phyloP scores from a whole-genome alignment of 805 yeast species.

The Barnettozyma siamensis region DNA sequence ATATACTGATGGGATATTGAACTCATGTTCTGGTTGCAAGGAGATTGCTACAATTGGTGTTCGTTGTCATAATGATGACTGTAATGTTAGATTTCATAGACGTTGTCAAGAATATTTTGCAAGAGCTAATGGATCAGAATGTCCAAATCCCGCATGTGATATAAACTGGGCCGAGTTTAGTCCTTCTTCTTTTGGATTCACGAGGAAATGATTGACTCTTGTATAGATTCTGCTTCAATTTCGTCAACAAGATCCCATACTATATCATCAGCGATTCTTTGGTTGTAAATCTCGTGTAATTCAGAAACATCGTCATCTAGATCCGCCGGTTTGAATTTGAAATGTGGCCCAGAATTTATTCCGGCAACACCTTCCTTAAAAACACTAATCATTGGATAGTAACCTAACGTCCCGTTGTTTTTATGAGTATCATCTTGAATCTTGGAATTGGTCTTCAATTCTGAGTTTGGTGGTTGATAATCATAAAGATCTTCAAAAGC shows the following conservation, averaged over 20 bases:
- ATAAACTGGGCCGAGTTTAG: slow-evolving; percentile 14
- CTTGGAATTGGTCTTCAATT: slow-evolving; percentile 30
- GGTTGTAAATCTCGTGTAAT: slow-evolving; percentile 56
- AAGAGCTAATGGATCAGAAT: slow-evolving; percentile 27
- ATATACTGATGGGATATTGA: slow-evolving; percentile 33
- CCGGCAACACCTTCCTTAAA: slow-evolving; percentile 73
- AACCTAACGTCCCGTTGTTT: slow-evolving; percentile 86
- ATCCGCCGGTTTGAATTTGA: slow-evolving; percentile 40
- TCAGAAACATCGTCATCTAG: slow-evolving; percentile 36
- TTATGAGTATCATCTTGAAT: slow-evolving; percentile 36
- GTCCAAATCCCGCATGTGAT: slow-evolving; percentile 29
- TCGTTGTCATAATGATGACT: slow-evolving; percentile 30
- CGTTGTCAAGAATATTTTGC: slow-evolving; percentile 39
- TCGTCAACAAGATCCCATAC: slow-evolving; percentile 85
- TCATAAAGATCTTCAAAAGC: slow-evolving; percentile 66
- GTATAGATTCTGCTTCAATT: slow-evolving; percentile 56
- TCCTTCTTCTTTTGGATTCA: background rate
- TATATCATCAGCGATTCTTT: slow-evolving; percentile 72
- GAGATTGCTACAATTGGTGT: slow-evolving; percentile 50
- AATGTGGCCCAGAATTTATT: slow-evolving; percentile 62
- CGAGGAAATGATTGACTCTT: slow-evolving; percentile 6
- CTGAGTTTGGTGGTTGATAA: slow-evolving; percentile 75
- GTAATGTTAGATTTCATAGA: slow-evolving; percentile 41
- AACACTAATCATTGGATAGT: slow-evolving; percentile 84
- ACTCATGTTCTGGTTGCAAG: slow-evolving; percentile 43